Evolutionary conservation across 495 filamentous ascomycete species (phyloP), one percentile per base, ranked within the genome.

Genomic region (Trichocladium antarcticum): DNA sequence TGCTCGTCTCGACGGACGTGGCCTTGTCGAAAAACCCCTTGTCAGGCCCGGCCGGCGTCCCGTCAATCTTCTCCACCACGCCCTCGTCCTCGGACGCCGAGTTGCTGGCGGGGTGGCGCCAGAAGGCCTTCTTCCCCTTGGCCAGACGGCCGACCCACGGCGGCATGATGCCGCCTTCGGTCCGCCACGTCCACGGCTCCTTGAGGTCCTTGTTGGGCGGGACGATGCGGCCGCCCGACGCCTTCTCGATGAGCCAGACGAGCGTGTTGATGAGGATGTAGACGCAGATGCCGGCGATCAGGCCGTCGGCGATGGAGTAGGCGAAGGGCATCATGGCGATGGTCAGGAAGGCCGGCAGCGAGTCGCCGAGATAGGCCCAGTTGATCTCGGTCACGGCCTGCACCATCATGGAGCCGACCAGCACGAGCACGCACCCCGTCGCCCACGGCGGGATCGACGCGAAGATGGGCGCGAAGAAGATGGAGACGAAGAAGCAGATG

Each of bases 381-480:
- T 90, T 90, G 70, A 90, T 89, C 49, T 89, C 82, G 20, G 73
- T 75, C 11, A 79, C 80, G 3, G 84, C 69, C 49, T 77, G 74
- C 54, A 82, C 79, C 85, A 90, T 90, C 73, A 90, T 80, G 27
- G 81, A 77, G 28, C 85, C 84, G 45, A 90, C 83, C 29, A 90
- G 76, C 54, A 90, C 76, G 16, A 90, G 78, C 19, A 86, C 87
- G 65, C 80, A 85, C 16, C 85, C 85, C 3, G 85, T 90, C 1
- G 85, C 85, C 84, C 84, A 90, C 0, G 84, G 77, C 3, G 85
- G 85, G 50, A 90, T 89, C 0, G 80, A 85, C 12, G 85, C 85
- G 61, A 89, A 89, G 50, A 90, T 87, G 1, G 85, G 85, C 0
- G 85, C 84, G 62, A 89, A 89, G 74, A 90, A 90, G 29, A 90